phyloP scores from a whole-genome alignment of 805 yeast genomes.

The Yamadazyma paraphyllophila region DNA sequence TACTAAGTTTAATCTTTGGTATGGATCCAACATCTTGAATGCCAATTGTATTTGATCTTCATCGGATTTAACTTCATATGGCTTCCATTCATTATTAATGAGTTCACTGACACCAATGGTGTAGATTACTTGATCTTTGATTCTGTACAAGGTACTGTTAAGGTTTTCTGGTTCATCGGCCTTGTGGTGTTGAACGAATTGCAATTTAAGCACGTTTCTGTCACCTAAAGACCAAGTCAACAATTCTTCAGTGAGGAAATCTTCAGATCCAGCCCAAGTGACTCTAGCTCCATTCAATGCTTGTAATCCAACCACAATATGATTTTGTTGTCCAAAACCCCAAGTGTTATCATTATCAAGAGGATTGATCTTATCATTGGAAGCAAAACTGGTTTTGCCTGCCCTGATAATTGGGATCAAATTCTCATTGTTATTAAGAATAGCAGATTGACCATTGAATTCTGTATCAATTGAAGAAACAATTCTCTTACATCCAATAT shows the following conservation, averaged over 20 bases:
- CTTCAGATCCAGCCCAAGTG: slow-evolving; percentile 74
- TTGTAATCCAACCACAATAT: slow-evolving; percentile 74
- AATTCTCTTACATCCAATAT: slow-evolving; percentile 24
- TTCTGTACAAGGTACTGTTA: slow-evolving; percentile 54
- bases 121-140: slow-evolving; percentile 67
- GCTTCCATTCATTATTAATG: slow-evolving; percentile 60
- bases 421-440: slow-evolving; percentile 65
- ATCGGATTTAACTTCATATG: slow-evolving; percentile 42
- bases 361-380: slow-evolving; percentile 41
- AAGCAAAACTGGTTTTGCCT: slow-evolving; percentile 60
- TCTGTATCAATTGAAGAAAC: slow-evolving; percentile 15
- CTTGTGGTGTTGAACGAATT: slow-evolving; percentile 54
- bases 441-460: slow-evolving; percentile 61
- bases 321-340: slow-evolving; percentile 81
- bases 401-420: slow-evolving; percentile 71
- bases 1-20: slow-evolving; percentile 71
- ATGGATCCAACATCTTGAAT: slow-evolving; percentile 90
- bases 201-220: slow-evolving; percentile 58
- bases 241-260: slow-evolving; percentile 41
- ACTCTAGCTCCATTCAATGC: slow-evolving; percentile 74
- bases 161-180: slow-evolving; percentile 42
- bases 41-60: slow-evolving; percentile 74
- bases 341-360: slow-evolving; percentile 53
- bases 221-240: slow-evolving; percentile 72
- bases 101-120: slow-evolving; percentile 49